Conservation (phyloP, 78 protist species). For the Diacronema lutheri region DNA sequence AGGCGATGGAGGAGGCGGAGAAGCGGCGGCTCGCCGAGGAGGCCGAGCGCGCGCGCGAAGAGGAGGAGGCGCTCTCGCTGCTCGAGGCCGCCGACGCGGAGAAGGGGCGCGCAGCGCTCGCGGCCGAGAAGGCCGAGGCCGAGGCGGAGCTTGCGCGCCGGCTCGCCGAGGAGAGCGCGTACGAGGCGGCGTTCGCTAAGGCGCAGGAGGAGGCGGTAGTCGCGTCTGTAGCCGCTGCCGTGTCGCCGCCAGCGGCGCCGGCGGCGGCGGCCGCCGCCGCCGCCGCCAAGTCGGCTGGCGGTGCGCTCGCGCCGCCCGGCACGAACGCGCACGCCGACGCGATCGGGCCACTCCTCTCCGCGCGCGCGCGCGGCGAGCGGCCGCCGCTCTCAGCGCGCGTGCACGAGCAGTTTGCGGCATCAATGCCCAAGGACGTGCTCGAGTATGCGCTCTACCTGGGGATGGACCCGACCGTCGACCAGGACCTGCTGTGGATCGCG, state of each 20-base stretch:
- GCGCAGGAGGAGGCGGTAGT: neutral
- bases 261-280: neutral
- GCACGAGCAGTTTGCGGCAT: neutral
- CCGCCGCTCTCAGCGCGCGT: neutral
- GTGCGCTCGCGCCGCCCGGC: too few relatives aligned
- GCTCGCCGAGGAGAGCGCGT: neutral
- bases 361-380: neutral
- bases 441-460: neutral
- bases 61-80: neutral
- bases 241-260: neutral
- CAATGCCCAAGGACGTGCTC: neutral
- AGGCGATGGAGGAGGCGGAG: neutral
- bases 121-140: too few relatives aligned
- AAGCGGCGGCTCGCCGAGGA: neutral
- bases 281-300: neutral
- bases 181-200: too few relatives aligned
- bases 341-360: neutral
- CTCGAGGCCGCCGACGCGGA: neutral
- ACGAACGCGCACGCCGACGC: too few relatives aligned
- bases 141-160: neutral
- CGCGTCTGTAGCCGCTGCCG: neutral
- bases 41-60: neutral
- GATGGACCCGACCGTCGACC: neutral
- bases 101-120: too few relatives aligned
- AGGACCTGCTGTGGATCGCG: conserved; percentile 29